phyloP scores from a whole-genome alignment of 768 basidiomycete species.

The Scleroderma bovista region DNA sequence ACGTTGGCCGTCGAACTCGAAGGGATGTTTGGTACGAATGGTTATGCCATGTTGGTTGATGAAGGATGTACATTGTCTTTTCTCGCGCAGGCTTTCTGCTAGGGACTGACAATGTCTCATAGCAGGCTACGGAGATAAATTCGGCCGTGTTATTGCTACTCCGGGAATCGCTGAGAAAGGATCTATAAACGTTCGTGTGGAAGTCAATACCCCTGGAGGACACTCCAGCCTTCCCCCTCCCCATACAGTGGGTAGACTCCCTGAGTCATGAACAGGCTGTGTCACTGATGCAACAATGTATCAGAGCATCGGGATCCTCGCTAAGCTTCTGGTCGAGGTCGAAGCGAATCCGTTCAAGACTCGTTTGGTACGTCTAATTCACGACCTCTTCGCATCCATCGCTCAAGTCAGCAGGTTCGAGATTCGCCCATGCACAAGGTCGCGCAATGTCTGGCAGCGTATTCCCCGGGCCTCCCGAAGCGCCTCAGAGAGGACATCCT shows the following conservation, averaged over 20 bases:
- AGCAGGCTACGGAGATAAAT: conserved; percentile 47
- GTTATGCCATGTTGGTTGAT: conserved; percentile 77
- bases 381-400: neutral
- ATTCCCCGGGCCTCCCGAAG: conserved; percentile 50
- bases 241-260: conserved; percentile 65
- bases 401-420: conserved; percentile 36
- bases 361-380: conserved; percentile 38
- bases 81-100: neutral
- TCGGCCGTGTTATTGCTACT: conserved; percentile 51
- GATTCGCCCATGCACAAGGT: conserved; percentile 52
- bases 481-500: conserved; percentile 48
- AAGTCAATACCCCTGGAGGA: conserved; percentile 67
- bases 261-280: no score
- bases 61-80: conserved; percentile 61
- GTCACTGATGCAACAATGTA: no score
- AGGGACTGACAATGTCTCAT: neutral
- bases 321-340: conserved; percentile 59
- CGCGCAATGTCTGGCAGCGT: conserved; percentile 61
- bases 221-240: conserved; percentile 81
- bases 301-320: conserved; percentile 78
- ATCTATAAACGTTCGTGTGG: conserved; percentile 56
- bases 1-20: conserved; percentile 44
- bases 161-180: conserved; percentile 76
- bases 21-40: conserved; percentile 60
- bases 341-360: conserved; percentile 59